These are phyloP conservation scores for Penicillium longicatenatum DNA, from an alignment of 495 filamentous ascomycete genomes.

Conservation along the genomic window DNA sequence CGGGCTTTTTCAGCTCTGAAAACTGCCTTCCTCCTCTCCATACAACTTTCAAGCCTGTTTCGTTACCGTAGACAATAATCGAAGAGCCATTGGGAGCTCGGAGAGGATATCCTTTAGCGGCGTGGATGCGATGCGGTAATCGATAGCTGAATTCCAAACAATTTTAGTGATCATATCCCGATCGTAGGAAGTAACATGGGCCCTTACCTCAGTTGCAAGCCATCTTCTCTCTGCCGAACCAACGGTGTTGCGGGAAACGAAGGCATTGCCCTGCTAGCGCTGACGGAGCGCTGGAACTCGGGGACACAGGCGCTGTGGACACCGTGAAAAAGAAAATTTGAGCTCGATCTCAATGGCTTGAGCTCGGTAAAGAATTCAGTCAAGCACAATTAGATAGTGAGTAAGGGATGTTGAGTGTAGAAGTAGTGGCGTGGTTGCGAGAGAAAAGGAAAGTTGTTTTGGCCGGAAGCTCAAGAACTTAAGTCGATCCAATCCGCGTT, in stretches of 20 bases:
- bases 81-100: slow-evolving; percentile 80
- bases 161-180: slow-evolving; percentile 6
- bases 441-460: slow-evolving; percentile 32
- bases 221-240: slow-evolving; percentile 43
- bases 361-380: not conserved
- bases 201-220: slow-evolving; percentile 55
- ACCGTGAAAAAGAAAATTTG: slow-evolving; percentile 12
- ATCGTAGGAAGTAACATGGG: not conserved
- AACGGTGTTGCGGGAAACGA: slow-evolving; percentile 44
- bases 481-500: slow-evolving; percentile 30
- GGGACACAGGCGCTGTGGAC: slow-evolving; percentile 27
- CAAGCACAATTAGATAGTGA: not conserved
- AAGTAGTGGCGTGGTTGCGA: slow-evolving; percentile 17
- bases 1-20: slow-evolving; percentile 41
- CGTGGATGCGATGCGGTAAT: slow-evolving; percentile 70
- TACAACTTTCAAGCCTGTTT: slow-evolving; percentile 71
- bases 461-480: slow-evolving; percentile 21
- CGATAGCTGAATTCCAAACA: slow-evolving; percentile 61
- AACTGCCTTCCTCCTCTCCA: slow-evolving; percentile 80
- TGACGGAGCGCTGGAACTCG: slow-evolving; percentile 15
- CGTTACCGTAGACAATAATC: slow-evolving; percentile 80
- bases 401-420: slow-evolving; percentile 1
- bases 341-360: slow-evolving; percentile 7
- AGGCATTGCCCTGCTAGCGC: slow-evolving; percentile 33
- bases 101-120: slow-evolving; percentile 74